A percentile compares a stretch with the other conserved stretches of the same genome.
phyloP scores from a whole-genome alignment of 352 stramenopile genomes.

The Globisporangium polare region DNA sequence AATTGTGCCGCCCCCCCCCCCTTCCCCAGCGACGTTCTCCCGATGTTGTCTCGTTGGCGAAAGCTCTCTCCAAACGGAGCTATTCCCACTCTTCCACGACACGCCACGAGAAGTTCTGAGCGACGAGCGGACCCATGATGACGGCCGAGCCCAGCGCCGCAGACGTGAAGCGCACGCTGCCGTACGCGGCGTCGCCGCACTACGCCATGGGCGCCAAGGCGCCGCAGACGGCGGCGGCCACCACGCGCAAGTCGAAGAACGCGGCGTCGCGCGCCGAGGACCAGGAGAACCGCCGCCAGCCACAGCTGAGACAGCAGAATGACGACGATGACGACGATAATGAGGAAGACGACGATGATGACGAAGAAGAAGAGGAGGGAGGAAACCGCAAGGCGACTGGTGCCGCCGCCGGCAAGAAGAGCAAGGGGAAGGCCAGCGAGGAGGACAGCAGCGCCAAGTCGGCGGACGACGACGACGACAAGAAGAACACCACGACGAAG shows the following conservation, averaged over 20 bases:
- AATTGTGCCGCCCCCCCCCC: neutral
- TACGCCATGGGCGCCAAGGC: conserved; percentile 21
- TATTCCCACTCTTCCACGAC: conserved; percentile 8
- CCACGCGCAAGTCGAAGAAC: conserved; percentile 5
- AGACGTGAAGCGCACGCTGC: conserved; percentile 35
- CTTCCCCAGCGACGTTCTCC: neutral
- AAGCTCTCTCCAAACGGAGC: conserved; percentile 2
- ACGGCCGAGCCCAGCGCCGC: conserved; percentile 48
- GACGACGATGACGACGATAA: conserved; percentile 13
- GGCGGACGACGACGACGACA: conserved; percentile 31
- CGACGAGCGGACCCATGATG: conserved; percentile 35
- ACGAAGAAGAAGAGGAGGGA: conserved; percentile 4
- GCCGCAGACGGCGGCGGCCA: neutral
- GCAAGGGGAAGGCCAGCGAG: conserved; percentile 26
- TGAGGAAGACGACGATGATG: conserved; percentile 5
- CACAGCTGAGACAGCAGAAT: conserved; percentile 4
- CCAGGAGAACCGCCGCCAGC: conserved; percentile 15
- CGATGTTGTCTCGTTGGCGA: conserved; percentile 3
- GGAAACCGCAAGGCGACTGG: neutral
- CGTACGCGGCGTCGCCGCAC: conserved; percentile 17
- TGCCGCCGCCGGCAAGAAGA: conserved; percentile 6
- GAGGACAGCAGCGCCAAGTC: conserved; percentile 17
- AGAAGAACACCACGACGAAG: conserved; percentile 40
- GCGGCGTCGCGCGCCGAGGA: conserved; percentile 12
- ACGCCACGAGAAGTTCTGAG: conserved; percentile 2